Conservation (phyloP, 768 basidiomycete genomes). For the Podaxis carcinomalis region DNA sequence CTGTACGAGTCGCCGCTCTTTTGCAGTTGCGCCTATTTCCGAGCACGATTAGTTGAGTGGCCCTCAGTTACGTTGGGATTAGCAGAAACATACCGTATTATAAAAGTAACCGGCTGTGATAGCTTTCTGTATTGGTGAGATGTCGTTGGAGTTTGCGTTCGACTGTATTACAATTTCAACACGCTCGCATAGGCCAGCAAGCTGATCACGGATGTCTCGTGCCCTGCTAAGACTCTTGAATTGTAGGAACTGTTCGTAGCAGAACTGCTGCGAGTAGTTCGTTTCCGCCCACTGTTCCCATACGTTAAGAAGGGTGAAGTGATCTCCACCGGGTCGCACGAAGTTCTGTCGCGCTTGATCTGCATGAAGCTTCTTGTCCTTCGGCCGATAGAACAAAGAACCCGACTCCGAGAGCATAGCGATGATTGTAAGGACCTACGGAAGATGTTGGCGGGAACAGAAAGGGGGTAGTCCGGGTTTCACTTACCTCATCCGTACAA, state of each 20-base stretch:
- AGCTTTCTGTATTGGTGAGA: constrained; percentile 92
- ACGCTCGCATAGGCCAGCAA: constrained; percentile 93
- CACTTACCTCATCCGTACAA: constrained; percentile 90
- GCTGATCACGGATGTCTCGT: constrained; percentile 93
- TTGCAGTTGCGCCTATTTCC: constrained; percentile 75
- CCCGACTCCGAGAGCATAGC: constrained; percentile 95
- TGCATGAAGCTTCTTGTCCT: constrained; percentile 96
- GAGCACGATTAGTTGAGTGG: background rate
- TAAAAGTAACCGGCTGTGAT: constrained; percentile 95
- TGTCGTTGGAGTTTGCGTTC: constrained; percentile 91
- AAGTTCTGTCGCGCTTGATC: constrained; percentile 98
- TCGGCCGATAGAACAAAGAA: constrained; percentile 94
- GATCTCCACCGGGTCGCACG: constrained; percentile 91
- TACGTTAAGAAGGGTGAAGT: constrained; percentile 95
- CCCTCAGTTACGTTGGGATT: background rate
- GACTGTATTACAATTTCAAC: constrained; percentile 88
- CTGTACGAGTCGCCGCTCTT: constrained; percentile 97
- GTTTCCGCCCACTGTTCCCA: constrained; percentile 99
- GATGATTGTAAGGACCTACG: constrained; percentile 89
- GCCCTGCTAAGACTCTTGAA: constrained; percentile 93
- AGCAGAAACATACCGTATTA: constrained; percentile 61
- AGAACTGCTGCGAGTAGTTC: constrained; percentile 95
- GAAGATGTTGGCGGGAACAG: background rate
- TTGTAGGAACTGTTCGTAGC: constrained; percentile 93
- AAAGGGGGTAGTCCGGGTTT: background rate